Percentiles rank a stretch among this genome's conserved stretches.
These are phyloP conservation scores for Lachancea cidri DNA, from an alignment of 805 yeast genomes.

Conservation along the genomic window DNA sequence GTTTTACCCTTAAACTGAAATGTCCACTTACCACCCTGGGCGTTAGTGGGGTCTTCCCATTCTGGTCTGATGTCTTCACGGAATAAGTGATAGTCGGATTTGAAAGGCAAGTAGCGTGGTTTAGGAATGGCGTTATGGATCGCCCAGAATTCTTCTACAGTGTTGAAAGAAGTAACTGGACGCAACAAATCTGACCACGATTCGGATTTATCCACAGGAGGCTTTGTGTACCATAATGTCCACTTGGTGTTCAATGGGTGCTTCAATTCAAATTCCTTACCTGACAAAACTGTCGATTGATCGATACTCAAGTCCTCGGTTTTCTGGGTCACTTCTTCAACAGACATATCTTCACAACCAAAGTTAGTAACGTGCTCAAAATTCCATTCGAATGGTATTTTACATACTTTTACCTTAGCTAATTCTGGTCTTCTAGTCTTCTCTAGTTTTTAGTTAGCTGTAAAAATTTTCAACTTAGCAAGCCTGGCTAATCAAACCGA, in stretches of 20 bases:
- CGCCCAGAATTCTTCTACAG: constrained; percentile 99
- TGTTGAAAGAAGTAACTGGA: constrained; percentile 83
- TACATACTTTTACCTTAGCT: background rate
- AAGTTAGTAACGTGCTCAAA: background rate
- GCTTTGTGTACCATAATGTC: constrained; percentile 98
- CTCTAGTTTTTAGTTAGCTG: background rate
- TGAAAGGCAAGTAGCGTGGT: constrained; percentile 84
- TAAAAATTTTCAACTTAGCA: background rate
- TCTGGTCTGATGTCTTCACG: constrained; percentile 93
- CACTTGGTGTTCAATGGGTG: constrained; percentile 89
- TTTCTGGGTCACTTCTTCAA: constrained; percentile 33
- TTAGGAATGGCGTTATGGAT: constrained; percentile 89
- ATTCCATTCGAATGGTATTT: background rate
- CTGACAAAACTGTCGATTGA: constrained; percentile 28
- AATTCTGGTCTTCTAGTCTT: background rate
- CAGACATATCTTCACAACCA: constrained; percentile 24
- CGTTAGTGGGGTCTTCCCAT: constrained; percentile 91
- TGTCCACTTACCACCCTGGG: constrained; percentile 93
- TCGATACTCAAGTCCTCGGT: constrained; percentile 26
- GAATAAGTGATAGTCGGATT: constrained; percentile 92
- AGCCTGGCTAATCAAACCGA: background rate
- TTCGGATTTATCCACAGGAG: constrained; percentile 70
- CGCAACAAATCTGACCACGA: constrained; percentile 90
- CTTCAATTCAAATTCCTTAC: constrained; percentile 33
- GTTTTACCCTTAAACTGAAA: constrained; percentile 63